Conservation (phyloP, 2,329 filamentous ascomycete genomes). For the Penicillium palitans region DNA sequence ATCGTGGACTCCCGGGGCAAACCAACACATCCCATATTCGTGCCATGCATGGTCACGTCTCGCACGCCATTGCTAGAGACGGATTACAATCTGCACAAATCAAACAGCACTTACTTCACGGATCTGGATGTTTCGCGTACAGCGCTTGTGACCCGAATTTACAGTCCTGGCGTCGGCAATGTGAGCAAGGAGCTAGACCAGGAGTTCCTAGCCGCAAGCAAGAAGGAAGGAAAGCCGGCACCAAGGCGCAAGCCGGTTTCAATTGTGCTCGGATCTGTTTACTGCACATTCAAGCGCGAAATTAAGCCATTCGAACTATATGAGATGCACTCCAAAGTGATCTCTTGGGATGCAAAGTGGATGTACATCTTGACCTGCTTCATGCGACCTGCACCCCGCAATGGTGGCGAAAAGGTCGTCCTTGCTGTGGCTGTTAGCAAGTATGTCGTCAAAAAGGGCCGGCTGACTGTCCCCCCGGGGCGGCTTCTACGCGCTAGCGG, state of each 20-base stretch:
- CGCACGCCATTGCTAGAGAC: constrained; percentile 72
- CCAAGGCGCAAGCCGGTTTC: constrained; percentile 53
- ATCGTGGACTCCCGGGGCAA: constrained; percentile 36
- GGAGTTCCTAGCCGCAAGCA: constrained; percentile 51
- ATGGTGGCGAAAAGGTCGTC: constrained; percentile 60
- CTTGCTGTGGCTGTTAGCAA: constrained; percentile 73
- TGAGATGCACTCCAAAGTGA: constrained; percentile 70
- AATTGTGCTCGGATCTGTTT: constrained; percentile 71
- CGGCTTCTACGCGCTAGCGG: constrained; percentile 69
- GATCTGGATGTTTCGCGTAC: constrained; percentile 83
- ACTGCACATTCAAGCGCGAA: constrained; percentile 72
- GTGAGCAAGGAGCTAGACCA: constrained; percentile 55
- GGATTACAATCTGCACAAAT: constrained; percentile 84
- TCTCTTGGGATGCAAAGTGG: constrained; percentile 81
- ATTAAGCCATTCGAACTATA: constrained; percentile 68
- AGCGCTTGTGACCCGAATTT: constrained; percentile 71
- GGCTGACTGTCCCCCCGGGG: constrained; percentile 82
- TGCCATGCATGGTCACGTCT: constrained; percentile 66
- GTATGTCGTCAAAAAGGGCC: constrained; percentile 79
- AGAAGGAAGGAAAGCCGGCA: constrained; percentile 55
- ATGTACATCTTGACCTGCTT: constrained; percentile 74
- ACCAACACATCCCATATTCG: constrained; percentile 66
- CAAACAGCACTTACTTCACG: constrained; percentile 81
- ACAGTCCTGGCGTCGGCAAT: constrained; percentile 58
- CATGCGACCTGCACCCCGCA: constrained; percentile 52